Evolutionary conservation across 768 basidiomycete genomes (phyloP).

Genomic region (Psilocybe cubensis): DNA sequence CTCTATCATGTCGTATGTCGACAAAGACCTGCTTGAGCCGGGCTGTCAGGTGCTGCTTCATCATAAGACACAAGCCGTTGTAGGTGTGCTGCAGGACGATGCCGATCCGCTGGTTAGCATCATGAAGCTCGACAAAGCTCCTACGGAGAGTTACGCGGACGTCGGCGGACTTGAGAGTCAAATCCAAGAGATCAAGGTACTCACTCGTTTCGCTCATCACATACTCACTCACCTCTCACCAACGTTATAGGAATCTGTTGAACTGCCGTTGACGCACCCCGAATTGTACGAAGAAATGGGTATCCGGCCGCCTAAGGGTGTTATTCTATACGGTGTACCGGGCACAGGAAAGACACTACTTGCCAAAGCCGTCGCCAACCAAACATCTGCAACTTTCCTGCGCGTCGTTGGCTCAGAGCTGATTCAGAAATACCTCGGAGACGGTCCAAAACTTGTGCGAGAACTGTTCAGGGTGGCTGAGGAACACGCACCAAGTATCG

Average conservation of each 20-base stretch:
- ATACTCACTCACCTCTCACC: not conserved
- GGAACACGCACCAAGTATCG: conserved; percentile 97
- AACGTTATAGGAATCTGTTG: conserved; percentile 86
- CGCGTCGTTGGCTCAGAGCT: conserved; percentile 97
- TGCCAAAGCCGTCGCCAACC: conserved; percentile 97
- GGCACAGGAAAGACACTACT: conserved; percentile 98
- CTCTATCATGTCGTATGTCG: conserved; percentile 96
- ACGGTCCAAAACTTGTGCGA: conserved; percentile 96
- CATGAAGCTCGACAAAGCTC: conserved; percentile 99
- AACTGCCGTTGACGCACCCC: conserved; percentile 95
- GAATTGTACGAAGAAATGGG: conserved; percentile 99
- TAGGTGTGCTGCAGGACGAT: conserved; percentile 96
- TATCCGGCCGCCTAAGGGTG: conserved; percentile 99
- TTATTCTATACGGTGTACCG: conserved; percentile 97
- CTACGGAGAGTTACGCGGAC: conserved; percentile 98
- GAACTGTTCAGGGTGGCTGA: conserved; percentile 97
- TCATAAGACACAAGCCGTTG: conserved; percentile 93
- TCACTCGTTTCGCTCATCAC: conserved; percentile 14
- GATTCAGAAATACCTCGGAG: conserved; percentile 99
- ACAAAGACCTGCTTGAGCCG: conserved; percentile 97
- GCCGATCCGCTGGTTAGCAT: conserved; percentile 95
- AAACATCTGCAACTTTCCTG: conserved; percentile 97
- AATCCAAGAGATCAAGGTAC: conserved; percentile 98
- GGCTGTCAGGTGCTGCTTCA: conserved; percentile 94
- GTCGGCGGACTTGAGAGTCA: conserved; percentile 96